Base-by-base conservation (phyloP, 139 green algal genomes). In the Chlamydomonas sp. region DNA sequence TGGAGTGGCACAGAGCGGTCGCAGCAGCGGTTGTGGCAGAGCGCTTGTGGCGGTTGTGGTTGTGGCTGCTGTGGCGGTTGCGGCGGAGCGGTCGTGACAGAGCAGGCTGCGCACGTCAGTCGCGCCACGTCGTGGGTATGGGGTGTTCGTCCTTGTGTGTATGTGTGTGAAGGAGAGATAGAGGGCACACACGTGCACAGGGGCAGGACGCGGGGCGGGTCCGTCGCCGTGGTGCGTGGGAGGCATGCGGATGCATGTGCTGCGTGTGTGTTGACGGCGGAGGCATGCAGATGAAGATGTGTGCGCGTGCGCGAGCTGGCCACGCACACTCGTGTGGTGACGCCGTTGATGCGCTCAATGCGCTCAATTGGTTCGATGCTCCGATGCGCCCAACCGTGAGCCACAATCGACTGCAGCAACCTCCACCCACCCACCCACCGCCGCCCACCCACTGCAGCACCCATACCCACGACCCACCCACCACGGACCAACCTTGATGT, bases 401-500 rank as follows among this genome's bases (percentile, higher is more conserved):
- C 74, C 59, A 49, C 74, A 76, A 3, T 48, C 76, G 68, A 97
- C 92, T 20, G 90, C 88, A 60, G 95, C 84, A 6, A 88, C 83
- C 38, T 87, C 78, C 65, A 82, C 82, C 69, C 82, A 85, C 34
- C 70, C 59, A 39, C 80, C 10, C 50, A 33, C 26, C 13, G 36
- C 33, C 35, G 3, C 36, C 10, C 35, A 72, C 70, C 67, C 73
- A 66, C 2, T 95, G 89, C 69, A 99, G 77, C 38, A 98, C 90
- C 26, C 96, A 10, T 69, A 54, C 43, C 43, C 43, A 54, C 43
- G 16, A 54, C 43, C 13, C 43, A 54, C 43, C 43, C 20, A 20
- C 16, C 16, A 13, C 13, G 20, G 43, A 54, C 20, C 91, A 65
- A 99, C 95, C 71, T 96, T 95, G 6, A 97, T 67, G 76, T 96